Conservation (phyloP, 2,329 filamentous ascomycete genomes). For the Hypoxylon sp. region DNA sequence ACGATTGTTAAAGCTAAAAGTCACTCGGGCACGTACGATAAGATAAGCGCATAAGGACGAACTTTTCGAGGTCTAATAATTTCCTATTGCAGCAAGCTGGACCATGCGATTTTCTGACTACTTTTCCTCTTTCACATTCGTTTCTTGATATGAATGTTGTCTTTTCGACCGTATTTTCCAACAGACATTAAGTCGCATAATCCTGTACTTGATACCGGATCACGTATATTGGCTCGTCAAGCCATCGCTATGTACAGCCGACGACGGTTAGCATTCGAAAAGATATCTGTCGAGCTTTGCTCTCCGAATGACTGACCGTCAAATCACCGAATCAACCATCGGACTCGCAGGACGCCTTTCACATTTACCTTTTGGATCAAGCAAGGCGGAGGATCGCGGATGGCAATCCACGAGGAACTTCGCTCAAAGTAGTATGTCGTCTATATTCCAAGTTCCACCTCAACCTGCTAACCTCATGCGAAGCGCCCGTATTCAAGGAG, state of each 20-base stretch:
- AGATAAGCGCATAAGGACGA: slow-evolving; percentile 17
- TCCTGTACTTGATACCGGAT: not conserved
- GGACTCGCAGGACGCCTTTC: slow-evolving; percentile 52
- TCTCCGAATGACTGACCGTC: slow-evolving; percentile 53
- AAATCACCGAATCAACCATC: slow-evolving; percentile 49
- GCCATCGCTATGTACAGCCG: slow-evolving; percentile 49
- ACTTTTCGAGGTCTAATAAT: slow-evolving; percentile 26
- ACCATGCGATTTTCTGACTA: slow-evolving; percentile 12
- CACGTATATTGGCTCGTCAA: slow-evolving; percentile 22
- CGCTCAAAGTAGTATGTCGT: slow-evolving; percentile 44
- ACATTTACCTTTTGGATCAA: slow-evolving; percentile 45
- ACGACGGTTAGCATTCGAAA: slow-evolving; percentile 41
- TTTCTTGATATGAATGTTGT: slow-evolving; percentile 5
- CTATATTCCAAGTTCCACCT: not conserved
- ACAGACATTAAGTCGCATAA: not conserved
- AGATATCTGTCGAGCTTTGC: slow-evolving; percentile 45
- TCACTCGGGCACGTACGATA: slow-evolving; percentile 18
- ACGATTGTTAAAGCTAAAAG: slow-evolving; percentile 7
- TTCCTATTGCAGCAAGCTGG: slow-evolving; percentile 17
- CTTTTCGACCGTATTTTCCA: slow-evolving; percentile 3
- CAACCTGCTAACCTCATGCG: slow-evolving; percentile 37
- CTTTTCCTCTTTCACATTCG: not conserved
- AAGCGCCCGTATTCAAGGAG: slow-evolving; percentile 49
- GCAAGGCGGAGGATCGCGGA: slow-evolving; percentile 49
- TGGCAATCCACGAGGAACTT: slow-evolving; percentile 50